A percentile compares a stretch with the other conserved stretches of the same genome.
These are phyloP conservation scores for Penicillium sp. DNA, from an alignment of 2,329 filamentous ascomycete genomes.

Conservation along the genomic window DNA sequence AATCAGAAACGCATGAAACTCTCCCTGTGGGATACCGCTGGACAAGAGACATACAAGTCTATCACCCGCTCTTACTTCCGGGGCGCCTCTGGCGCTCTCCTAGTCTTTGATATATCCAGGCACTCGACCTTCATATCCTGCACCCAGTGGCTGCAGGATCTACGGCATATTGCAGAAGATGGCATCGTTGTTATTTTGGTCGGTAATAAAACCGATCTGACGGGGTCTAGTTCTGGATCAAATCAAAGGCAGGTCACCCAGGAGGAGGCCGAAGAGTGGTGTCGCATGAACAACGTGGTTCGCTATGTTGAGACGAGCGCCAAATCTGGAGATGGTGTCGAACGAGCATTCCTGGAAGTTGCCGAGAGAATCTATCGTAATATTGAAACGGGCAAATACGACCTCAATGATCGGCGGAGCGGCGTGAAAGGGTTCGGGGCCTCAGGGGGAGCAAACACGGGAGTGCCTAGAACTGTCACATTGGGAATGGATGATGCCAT, in stretches of 20 bases:
- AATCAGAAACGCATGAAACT: slow-evolving; percentile 82
- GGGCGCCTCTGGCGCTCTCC: slow-evolving; percentile 70
- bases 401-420: slow-evolving; percentile 86
- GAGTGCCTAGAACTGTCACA: slow-evolving; percentile 42
- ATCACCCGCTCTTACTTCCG: slow-evolving; percentile 94
- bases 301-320: slow-evolving; percentile 95
- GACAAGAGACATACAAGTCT: slow-evolving; percentile 95
- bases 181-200: slow-evolving; percentile 93
- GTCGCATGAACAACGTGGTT: slow-evolving; percentile 76
- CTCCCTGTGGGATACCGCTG: slow-evolving; percentile 91
- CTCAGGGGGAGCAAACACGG: slow-evolving; percentile 36
- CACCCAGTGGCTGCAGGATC: slow-evolving; percentile 89
- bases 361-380: slow-evolving; percentile 96
- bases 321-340: slow-evolving; percentile 92
- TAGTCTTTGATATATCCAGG: slow-evolving; percentile 93
- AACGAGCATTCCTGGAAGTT: slow-evolving; percentile 87
- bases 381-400: slow-evolving; percentile 91
- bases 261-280: slow-evolving; percentile 89
- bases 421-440: slow-evolving; percentile 71
- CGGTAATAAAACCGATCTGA: slow-evolving; percentile 90
- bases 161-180: slow-evolving; percentile 91
- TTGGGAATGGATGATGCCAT: slow-evolving; percentile 50
- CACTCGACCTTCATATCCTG: slow-evolving; percentile 82
- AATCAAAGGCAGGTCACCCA: slow-evolving; percentile 71
- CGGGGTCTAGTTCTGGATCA: slow-evolving; percentile 46